Percentiles rank a stretch among this genome's conserved stretches.
phyloP scores from a whole-genome alignment of 2,329 filamentous ascomycete species.

The Colletotrichum cordylinicola region DNA sequence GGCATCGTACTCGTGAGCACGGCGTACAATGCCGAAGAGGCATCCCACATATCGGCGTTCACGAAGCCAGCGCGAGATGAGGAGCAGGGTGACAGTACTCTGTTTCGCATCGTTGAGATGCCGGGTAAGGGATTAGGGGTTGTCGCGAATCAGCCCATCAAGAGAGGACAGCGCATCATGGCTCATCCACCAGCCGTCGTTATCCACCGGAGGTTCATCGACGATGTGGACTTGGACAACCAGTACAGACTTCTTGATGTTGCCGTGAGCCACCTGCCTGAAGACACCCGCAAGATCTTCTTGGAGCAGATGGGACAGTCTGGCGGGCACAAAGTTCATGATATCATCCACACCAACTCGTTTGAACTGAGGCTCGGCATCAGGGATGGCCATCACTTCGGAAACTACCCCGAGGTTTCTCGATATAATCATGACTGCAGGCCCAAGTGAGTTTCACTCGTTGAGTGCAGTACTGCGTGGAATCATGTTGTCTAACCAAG shows the following conservation, averaged over 20 bases:
- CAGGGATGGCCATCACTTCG: conserved; percentile 28
- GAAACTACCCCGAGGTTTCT: conserved; percentile 21
- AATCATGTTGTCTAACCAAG: conserved; percentile 27
- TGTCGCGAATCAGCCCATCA: conserved; percentile 33
- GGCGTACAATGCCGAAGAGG: conserved; percentile 19
- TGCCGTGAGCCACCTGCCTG: conserved; percentile 29
- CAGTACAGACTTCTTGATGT: conserved; percentile 32
- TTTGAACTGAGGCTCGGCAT: conserved; percentile 29
- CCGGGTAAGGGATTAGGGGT: conserved; percentile 36
- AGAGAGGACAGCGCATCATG: conserved; percentile 36
- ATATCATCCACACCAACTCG: conserved; percentile 39
- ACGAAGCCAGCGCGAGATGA: not conserved
- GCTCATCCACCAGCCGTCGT: conserved; percentile 32
- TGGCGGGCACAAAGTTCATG: conserved; percentile 22
- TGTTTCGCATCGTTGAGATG: conserved; percentile 22
- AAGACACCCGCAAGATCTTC: conserved; percentile 24
- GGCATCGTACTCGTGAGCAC: conserved; percentile 45
- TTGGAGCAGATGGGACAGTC: conserved; percentile 30
- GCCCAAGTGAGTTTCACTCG: conserved; percentile 33
- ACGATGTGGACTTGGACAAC: conserved; percentile 23
- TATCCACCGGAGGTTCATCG: conserved; percentile 27
- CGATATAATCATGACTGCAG: conserved; percentile 40
- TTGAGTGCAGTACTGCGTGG: not conserved
- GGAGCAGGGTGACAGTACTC: not conserved
- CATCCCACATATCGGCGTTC: conserved; percentile 4